Evolutionary conservation across 805 yeast species (phyloP).

Genomic region (Torulaspora gathmanii): DNA sequence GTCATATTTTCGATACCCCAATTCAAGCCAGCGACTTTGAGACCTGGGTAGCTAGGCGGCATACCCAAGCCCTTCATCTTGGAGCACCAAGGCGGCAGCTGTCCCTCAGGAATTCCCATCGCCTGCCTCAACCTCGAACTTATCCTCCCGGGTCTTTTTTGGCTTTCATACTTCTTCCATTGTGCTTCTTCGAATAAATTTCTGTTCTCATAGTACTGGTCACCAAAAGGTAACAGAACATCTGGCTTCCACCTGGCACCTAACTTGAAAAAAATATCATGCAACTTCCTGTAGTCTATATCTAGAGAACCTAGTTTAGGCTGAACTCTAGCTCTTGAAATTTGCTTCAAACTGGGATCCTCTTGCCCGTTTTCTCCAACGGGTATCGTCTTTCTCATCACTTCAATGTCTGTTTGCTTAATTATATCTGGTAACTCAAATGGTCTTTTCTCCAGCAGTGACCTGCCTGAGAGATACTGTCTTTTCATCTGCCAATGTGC

Average conservation of each 20-base stretch:
- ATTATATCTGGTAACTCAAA: slow-evolving; percentile 77
- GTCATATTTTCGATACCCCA: slow-evolving; percentile 40
- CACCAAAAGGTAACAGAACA: slow-evolving; percentile 59
- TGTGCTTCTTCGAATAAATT: slow-evolving; percentile 47
- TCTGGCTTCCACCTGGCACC: slow-evolving; percentile 64
- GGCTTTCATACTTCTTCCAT: slow-evolving; percentile 32
- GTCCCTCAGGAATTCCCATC: slow-evolving; percentile 55
- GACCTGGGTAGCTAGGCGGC: slow-evolving; percentile 75
- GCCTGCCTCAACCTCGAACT: slow-evolving; percentile 63
- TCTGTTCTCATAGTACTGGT: slow-evolving; percentile 72
- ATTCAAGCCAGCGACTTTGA: slow-evolving; percentile 53
- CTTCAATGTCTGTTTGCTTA: slow-evolving; percentile 75
- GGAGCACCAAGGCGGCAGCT: slow-evolving; percentile 74
- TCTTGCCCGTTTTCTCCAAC: slow-evolving; percentile 31
- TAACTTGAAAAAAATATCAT: slow-evolving; percentile 80
- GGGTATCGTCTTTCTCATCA: slow-evolving; percentile 63
- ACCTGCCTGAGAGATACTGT: slow-evolving; percentile 63
- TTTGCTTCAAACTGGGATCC: slow-evolving; percentile 56
- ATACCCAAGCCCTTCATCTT: slow-evolving; percentile 67
- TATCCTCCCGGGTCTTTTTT: slow-evolving; percentile 61
- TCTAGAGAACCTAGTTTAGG: slow-evolving; percentile 85
- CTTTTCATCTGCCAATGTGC: slow-evolving; percentile 76
- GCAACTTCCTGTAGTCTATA: slow-evolving; percentile 73
- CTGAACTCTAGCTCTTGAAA: slow-evolving; percentile 77
- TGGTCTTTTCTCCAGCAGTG: slow-evolving; percentile 63